phyloP scores from a whole-genome alignment of 257 asterid genomes.

The Prunella vulgaris region DNA sequence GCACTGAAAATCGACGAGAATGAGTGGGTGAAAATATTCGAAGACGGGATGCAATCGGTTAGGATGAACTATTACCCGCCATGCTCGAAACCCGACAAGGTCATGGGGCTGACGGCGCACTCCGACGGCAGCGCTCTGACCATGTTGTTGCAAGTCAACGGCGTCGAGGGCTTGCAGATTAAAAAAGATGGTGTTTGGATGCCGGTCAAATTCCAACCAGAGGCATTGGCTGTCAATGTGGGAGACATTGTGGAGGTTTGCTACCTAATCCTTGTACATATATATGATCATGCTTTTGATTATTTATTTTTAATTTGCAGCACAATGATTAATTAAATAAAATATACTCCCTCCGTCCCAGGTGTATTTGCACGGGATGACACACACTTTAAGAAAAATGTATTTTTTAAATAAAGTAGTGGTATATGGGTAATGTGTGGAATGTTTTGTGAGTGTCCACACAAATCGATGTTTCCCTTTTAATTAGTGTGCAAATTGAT shows the following conservation, averaged over 20 bases:
- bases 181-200: slow-evolving; percentile 61
- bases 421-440: too few species aligned
- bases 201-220: slow-evolving; percentile 42
- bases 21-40: slow-evolving; percentile 42
- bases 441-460: too few species aligned
- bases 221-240: slow-evolving; percentile 57
- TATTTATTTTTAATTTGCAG: background rate
- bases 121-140: slow-evolving; percentile 60
- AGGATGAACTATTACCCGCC: slow-evolving; percentile 70
- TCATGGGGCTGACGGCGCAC: slow-evolving; percentile 51
- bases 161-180: slow-evolving; percentile 62
- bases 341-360: too few species aligned
- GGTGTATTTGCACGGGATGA: too few species aligned
- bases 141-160: slow-evolving; percentile 53
- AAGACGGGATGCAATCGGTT: slow-evolving; percentile 53
- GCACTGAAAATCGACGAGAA: slow-evolving; percentile 30
- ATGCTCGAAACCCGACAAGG: slow-evolving; percentile 49
- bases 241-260: slow-evolving; percentile 53
- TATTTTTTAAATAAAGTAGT: too few species aligned
- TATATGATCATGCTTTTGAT: background rate
- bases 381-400: too few species aligned
- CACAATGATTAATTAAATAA: too few species aligned
- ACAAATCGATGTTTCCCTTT: too few species aligned
- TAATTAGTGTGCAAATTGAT: too few species aligned
- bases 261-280: background rate